Evolutionary conservation across 352 stramenopile genomes (phyloP).

Genomic region (Pythium vanterpoolii): DNA sequence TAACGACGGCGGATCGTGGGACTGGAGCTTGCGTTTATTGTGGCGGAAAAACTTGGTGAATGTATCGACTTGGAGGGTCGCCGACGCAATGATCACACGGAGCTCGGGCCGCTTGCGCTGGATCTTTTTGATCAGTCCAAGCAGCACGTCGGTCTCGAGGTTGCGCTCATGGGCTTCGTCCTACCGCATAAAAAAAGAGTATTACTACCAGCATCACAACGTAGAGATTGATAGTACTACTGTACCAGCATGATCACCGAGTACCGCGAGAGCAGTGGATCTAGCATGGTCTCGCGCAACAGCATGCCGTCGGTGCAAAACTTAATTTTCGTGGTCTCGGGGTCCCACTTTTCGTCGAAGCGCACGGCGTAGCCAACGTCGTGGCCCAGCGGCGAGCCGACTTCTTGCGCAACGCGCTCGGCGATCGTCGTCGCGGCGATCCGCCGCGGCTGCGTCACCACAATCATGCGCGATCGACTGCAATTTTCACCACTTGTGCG

Average conservation of each 20-base stretch:
- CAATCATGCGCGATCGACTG: constrained; percentile 60
- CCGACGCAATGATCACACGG: constrained; percentile 83
- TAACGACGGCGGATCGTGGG: background rate
- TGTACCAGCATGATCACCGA: constrained; percentile 79
- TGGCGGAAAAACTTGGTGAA: constrained; percentile 90
- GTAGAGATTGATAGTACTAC: background rate
- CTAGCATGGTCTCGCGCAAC: constrained; percentile 91
- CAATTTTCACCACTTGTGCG: background rate
- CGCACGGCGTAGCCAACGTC: constrained; percentile 98
- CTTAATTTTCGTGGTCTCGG: constrained; percentile 91
- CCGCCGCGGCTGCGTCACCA: constrained; percentile 92
- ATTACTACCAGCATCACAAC: background rate
- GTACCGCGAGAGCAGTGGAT: constrained; percentile 72
- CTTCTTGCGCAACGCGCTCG: constrained; percentile 96
- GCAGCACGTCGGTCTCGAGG: constrained; percentile 91
- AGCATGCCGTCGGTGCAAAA: constrained; percentile 99
- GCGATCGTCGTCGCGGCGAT: constrained; percentile 98
- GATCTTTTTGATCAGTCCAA: constrained; percentile 97
- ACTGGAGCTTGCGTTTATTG: constrained; percentile 32
- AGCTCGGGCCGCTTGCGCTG: constrained; percentile 84
- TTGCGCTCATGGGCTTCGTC: constrained; percentile 96
- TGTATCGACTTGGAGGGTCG: constrained; percentile 77
- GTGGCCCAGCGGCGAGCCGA: constrained; percentile 91
- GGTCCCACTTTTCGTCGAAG: constrained; percentile 96
- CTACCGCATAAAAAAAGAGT: constrained; percentile 20